Percentiles rank a stretch among this genome's conserved stretches.
Conservation (phyloP, 495 filamentous ascomycete species). For the Lepraria neglecta region DNA sequence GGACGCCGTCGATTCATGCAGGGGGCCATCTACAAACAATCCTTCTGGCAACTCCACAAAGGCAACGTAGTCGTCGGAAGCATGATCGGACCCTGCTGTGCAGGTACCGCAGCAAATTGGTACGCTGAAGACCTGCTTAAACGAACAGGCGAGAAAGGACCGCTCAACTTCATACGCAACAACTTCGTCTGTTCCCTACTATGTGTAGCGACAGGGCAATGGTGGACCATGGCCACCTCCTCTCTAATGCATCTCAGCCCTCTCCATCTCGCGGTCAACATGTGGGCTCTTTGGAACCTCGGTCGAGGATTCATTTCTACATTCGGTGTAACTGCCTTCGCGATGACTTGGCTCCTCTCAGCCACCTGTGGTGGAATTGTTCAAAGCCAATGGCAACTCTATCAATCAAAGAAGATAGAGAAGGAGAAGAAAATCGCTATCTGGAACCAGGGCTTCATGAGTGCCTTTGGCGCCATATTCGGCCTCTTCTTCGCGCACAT, state of each 20-base stretch:
- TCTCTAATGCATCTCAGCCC: slow-evolving; percentile 11
- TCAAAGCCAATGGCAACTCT: too few species aligned
- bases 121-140: background rate
- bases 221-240: slow-evolving; percentile 18
- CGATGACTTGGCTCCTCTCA: slow-evolving; percentile 6
- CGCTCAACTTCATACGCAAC: background rate
- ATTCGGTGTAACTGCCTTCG: slow-evolving; percentile 1
- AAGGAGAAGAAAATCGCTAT: background rate
- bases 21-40: background rate
- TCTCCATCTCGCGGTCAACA: slow-evolving; percentile 16
- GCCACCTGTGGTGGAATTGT: background rate
- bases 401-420: background rate
- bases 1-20: background rate
- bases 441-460: too few species aligned
- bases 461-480: background rate
- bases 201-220: slow-evolving; percentile 15
- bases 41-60: background rate
- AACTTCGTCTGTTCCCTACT: slow-evolving; percentile 12
- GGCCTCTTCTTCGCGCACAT: background rate
- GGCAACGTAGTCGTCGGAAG: background rate
- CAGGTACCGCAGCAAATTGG: background rate
- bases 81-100: slow-evolving; percentile 12
- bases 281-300: slow-evolving; percentile 10
- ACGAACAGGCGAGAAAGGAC: background rate
- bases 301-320: background rate